Evolutionary conservation across 2,329 filamentous ascomycete genomes (phyloP), one percentile per base, ranked within the genome.

Genomic region (Magnaporthiopsis rhizophila): DNA sequence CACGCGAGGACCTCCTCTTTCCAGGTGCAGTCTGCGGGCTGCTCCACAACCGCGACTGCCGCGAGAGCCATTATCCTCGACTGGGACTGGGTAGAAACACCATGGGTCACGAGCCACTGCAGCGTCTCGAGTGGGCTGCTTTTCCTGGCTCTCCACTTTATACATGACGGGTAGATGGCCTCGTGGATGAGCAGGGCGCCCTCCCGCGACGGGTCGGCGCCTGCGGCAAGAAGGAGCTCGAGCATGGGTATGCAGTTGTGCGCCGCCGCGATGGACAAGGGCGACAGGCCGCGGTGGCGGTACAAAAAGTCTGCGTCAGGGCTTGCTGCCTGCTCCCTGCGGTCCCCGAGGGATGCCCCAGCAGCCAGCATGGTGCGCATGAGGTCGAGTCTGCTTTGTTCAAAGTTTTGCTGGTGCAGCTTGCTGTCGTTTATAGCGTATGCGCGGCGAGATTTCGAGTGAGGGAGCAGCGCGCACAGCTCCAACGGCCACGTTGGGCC

Each of bases 181-280:
- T 59, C 57, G 57, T 59, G 24, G 57, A 59, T 32, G 15, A 32
- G 26, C 11, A 32, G 30, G 12, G 57, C 26, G 24, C 30, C 57
- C 6, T 59, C 26, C 57, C 15, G 26, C 11, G 30, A 15, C 15
- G 6, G 24, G 4, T 28, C 30, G 15, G 57, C 57, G 24, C 57
- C 57, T 15, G 57, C 24, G 26, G 30, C 24, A 26, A 32, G 18
- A 13, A 59, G 57, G 12, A 59, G 57, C 57, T 59, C 13, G 8
- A 59, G 57, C 57, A 59, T 59, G 26, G 57, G 57, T 18, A 59
- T 32, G 30, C 24, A 59, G 57, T 59, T 28, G 8, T 59, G 57
- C 6, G 57, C 24, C 15, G 57, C 12, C 24, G 57, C 57, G 30
- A 59, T 28, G 3, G 24, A 28, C 30, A 59, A 15, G 24, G 57